Evolutionary conservation across 192 early-diverging fungal species (phyloP).

Genomic region (Coemansia sp.): DNA sequence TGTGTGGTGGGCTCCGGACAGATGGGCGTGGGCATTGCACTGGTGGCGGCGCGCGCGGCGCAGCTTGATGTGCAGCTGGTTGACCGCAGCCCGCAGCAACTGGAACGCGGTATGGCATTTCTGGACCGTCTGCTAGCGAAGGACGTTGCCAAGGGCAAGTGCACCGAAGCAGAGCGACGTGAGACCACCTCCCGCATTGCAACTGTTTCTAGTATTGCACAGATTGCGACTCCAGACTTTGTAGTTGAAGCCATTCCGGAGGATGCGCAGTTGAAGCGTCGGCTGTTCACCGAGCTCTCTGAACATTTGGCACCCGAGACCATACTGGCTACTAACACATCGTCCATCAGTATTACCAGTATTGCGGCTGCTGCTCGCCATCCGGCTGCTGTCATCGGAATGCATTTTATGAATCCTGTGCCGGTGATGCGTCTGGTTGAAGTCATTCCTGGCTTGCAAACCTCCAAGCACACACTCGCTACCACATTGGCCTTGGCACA

Average conservation of each 20-base stretch:
- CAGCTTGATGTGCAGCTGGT: conserved; percentile 75
- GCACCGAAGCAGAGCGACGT: conserved; percentile 73
- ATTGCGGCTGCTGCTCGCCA: conserved; percentile 85
- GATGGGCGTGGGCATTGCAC: conserved; percentile 92
- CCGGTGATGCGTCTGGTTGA: conserved; percentile 97
- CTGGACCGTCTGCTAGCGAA: conserved; percentile 82
- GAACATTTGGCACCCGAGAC: conserved; percentile 62
- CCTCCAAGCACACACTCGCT: conserved; percentile 66
- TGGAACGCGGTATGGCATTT: conserved; percentile 78
- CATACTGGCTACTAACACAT: conserved; percentile 96
- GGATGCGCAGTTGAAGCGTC: conserved; percentile 78
- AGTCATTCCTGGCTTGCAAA: conserved; percentile 92
- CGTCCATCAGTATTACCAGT: conserved; percentile 94
- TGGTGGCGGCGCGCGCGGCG: conserved; percentile 82
- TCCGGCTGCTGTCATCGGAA: conserved; percentile 77
- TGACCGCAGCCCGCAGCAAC: conserved; percentile 75
- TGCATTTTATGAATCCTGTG: conserved; percentile 99
- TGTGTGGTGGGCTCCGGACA: conserved; percentile 95
- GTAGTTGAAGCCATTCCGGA: conserved; percentile 94
- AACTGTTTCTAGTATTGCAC: conserved; percentile 59
- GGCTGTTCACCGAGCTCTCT: conserved; percentile 77
- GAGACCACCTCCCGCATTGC: conserved; percentile 63
- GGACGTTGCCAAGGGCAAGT: conserved; percentile 84
- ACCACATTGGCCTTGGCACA: conserved; percentile 75
- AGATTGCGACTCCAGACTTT: conserved; percentile 73